Evolutionary conservation across 2,329 filamentous ascomycete genomes (phyloP).

Genomic region (Pseudogymnoascus sp.): DNA sequence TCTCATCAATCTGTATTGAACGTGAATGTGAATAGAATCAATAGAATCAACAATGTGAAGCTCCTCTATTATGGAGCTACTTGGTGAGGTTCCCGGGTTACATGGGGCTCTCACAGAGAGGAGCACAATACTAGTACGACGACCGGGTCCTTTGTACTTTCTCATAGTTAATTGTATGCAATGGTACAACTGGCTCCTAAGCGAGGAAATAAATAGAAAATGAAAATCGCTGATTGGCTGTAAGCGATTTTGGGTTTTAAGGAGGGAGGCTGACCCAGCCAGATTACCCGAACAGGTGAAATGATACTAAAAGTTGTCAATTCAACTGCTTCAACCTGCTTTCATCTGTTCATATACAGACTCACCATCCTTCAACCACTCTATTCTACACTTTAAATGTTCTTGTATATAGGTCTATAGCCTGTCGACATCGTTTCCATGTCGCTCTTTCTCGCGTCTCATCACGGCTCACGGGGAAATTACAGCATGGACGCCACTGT

Average conservation of each 20-base stretch:
- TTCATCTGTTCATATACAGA: background rate
- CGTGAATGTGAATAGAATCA: background rate
- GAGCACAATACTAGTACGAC: background rate
- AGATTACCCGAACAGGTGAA: constrained; percentile 9
- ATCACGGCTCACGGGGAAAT: background rate
- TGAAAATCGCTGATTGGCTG: constrained; percentile 4
- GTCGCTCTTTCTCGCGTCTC: background rate
- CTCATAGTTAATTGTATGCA: background rate
- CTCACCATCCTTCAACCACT: background rate
- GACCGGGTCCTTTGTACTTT: background rate
- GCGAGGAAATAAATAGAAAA: constrained; percentile 5
- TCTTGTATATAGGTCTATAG: background rate
- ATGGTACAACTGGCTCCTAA: background rate
- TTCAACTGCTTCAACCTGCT: background rate
- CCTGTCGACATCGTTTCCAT: background rate
- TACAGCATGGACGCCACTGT: background rate
- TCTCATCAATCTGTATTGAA: constrained; percentile 6
- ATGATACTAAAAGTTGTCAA: constrained; percentile 9
- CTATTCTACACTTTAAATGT: background rate
- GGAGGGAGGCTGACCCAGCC: constrained; percentile 1
- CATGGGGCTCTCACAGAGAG: background rate
- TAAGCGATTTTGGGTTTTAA: background rate
- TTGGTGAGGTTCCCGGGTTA: background rate
- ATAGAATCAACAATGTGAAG: constrained; percentile 11
- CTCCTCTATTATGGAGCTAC: constrained; percentile 14